A percentile compares a stretch with the other conserved stretches of the same genome.
Conservation (phyloP, 768 basidiomycete genomes). For the Suillus luteus region DNA sequence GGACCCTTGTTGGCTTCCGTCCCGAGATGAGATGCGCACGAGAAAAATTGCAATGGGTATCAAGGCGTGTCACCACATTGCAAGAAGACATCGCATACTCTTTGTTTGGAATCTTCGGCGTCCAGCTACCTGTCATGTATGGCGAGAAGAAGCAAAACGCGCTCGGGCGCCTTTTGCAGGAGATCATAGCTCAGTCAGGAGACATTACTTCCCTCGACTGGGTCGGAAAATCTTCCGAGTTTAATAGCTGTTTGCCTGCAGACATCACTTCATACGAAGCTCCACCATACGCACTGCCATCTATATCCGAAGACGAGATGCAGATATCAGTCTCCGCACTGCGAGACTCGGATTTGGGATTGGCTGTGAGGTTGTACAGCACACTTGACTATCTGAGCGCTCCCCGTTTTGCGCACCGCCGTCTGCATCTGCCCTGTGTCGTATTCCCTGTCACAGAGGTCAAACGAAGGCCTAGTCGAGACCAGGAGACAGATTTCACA, state of each 20-base stretch:
- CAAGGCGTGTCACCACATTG: neutral
- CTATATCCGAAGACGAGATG: neutral
- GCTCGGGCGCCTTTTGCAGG: neutral
- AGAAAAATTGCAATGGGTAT: neutral
- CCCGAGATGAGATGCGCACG: neutral
- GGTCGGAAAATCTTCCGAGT: neutral
- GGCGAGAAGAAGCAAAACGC: neutral
- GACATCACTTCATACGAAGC: neutral
- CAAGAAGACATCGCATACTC: conserved; percentile 1
- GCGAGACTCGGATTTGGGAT: neutral
- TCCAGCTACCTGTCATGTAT: neutral
- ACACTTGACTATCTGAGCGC: neutral
- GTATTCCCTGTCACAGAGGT: neutral
- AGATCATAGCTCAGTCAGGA: neutral
- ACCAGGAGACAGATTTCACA: neutral
- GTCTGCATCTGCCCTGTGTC: neutral
- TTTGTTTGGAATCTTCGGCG: neutral
- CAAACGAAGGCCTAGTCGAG: neutral
- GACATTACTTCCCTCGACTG: neutral
- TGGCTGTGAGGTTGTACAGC: neutral
- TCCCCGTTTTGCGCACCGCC: neutral
- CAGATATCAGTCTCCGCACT: neutral
- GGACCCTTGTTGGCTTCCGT: neutral
- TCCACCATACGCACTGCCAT: neutral
- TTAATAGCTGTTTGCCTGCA: neutral